Conservation (phyloP, 495 filamentous ascomycete genomes). For the Achaetomiella virescens region DNA sequence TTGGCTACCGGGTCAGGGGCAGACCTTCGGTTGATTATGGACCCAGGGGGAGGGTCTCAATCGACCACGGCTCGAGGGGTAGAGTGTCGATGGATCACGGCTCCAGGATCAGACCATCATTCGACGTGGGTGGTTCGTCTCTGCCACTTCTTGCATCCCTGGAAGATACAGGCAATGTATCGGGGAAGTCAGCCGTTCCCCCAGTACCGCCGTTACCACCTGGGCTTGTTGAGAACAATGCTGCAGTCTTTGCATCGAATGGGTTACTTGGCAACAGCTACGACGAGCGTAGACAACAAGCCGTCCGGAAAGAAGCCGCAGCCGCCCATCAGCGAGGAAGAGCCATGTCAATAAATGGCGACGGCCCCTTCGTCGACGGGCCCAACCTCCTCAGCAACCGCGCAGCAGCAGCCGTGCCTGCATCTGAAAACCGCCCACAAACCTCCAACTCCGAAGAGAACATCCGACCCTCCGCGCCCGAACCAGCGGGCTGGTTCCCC, state of each 20-base stretch:
- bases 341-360: constrained; percentile 1
- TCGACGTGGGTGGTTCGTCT: constrained; percentile 43
- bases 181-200: constrained; percentile 18
- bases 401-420: background rate
- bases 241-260: constrained; percentile 29
- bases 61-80: background rate
- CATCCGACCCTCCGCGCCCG: constrained; percentile 6
- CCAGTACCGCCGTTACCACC: constrained; percentile 1
- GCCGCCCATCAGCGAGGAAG: background rate
- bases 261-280: constrained; percentile 42
- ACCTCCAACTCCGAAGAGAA: background rate
- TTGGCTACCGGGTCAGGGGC: background rate
- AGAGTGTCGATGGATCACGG: background rate
- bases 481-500: constrained; percentile 39
- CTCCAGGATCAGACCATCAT: background rate
- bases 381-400: constrained; percentile 43
- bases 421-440: background rate
- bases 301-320: constrained; percentile 16
- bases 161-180: constrained; percentile 25
- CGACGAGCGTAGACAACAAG: constrained; percentile 36
- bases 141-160: constrained; percentile 17
- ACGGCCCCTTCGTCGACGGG: constrained; percentile 41
- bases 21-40: background rate
- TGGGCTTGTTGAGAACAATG: background rate
- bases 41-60: background rate